These are phyloP conservation scores for Moniliella sp. DNA, from an alignment of 1,284 basidiomycete genomes.

Conservation along the genomic window DNA sequence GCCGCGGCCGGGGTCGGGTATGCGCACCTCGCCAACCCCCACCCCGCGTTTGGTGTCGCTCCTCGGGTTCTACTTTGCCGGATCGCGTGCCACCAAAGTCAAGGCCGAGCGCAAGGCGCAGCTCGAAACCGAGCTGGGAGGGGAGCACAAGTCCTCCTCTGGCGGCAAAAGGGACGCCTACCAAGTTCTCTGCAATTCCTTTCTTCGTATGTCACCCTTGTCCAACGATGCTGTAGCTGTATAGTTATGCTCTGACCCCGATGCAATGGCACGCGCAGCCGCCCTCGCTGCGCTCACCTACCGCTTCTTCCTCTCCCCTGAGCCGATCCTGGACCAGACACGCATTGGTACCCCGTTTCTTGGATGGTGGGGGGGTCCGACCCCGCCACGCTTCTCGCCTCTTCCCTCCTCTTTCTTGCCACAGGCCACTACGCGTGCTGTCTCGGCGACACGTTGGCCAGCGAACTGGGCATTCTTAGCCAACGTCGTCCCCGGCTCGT, in stretches of 20 bases:
- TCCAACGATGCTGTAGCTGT: slow-evolving; percentile 27
- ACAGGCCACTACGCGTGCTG: slow-evolving; percentile 18
- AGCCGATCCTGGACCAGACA: not conserved
- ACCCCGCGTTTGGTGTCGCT: slow-evolving; percentile 14
- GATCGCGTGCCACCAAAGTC: slow-evolving; percentile 60
- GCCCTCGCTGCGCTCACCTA: slow-evolving; percentile 3
- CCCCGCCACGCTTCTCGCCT: not conserved
- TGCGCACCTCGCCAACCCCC: slow-evolving; percentile 16
- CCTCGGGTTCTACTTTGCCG: slow-evolving; percentile 42
- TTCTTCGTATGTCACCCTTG: not conserved
- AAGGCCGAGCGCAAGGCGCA: slow-evolving; percentile 44
- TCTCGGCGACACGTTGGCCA: slow-evolving; percentile 23
- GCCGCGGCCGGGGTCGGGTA: slow-evolving; percentile 16
- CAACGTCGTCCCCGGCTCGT: slow-evolving; percentile 10
- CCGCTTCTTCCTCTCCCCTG: slow-evolving; percentile 2
- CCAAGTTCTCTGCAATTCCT: slow-evolving; percentile 20
- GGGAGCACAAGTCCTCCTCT: slow-evolving; percentile 5
- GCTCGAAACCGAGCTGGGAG: slow-evolving; percentile 48
- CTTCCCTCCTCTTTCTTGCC: slow-evolving; percentile 6
- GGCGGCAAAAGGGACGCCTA: slow-evolving; percentile 11
- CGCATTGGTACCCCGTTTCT: not conserved
- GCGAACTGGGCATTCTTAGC: slow-evolving; percentile 22
- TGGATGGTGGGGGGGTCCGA: not conserved
- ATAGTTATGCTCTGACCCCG: not conserved
- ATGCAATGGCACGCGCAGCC: slow-evolving; percentile 1